Conservation (phyloP, 257 asterid species). For the Nicotiana tabacum region DNA sequence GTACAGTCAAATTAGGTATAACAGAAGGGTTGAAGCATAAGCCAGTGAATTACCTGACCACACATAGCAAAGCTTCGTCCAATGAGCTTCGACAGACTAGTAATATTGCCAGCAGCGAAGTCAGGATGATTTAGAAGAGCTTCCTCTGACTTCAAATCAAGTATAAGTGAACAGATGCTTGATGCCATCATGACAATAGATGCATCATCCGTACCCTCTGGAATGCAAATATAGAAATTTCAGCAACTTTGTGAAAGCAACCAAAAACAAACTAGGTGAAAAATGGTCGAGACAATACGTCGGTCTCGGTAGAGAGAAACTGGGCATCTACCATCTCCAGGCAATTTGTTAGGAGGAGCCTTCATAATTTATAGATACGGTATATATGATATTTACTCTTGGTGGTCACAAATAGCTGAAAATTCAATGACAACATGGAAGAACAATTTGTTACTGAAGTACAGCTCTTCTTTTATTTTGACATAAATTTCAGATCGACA, state of each 20-base stretch:
- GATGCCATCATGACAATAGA: slow-evolving; percentile 68
- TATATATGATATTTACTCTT: background rate
- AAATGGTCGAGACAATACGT: background rate
- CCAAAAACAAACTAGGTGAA: background rate
- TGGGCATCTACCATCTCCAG: background rate
- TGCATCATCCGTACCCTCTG: slow-evolving; percentile 37
- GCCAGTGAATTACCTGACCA: slow-evolving; percentile 35
- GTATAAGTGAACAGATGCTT: slow-evolving; percentile 67
- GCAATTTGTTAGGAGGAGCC: background rate
- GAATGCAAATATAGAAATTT: slow-evolving; percentile 14
- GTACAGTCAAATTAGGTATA: background rate
- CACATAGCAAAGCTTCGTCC: slow-evolving; percentile 44
- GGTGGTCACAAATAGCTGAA: background rate
- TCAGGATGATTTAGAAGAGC: slow-evolving; percentile 51
- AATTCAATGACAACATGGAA: background rate
- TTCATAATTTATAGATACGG: background rate
- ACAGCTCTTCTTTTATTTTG: background rate
- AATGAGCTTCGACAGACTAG: slow-evolving; percentile 47
- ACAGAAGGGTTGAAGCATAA: background rate
- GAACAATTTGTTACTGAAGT: background rate
- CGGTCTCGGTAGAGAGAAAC: background rate
- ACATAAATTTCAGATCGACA: background rate
- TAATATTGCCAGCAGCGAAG: slow-evolving; percentile 35
- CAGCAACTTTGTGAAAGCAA: background rate
- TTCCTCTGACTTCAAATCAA: slow-evolving; percentile 69